Conservation (phyloP, 306 rosid species). For the Quercus berberidifolia region DNA sequence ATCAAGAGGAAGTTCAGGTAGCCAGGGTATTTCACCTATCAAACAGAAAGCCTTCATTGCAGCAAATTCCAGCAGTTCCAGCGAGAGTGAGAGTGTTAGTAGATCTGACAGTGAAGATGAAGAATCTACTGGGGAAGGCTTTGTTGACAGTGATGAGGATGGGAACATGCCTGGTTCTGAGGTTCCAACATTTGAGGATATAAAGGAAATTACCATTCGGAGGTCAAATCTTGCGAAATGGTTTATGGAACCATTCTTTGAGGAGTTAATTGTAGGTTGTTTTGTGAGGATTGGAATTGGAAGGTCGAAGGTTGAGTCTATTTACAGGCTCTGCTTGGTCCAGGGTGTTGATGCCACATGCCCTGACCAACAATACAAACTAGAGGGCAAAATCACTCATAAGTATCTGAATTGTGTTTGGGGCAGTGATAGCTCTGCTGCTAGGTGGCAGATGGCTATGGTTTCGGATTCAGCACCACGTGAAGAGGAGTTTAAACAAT, state of each 20-base stretch:
- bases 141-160: constrained; percentile 81
- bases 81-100: constrained; percentile 84
- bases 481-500: constrained; percentile 85
- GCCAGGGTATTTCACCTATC: constrained; percentile 44
- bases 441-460: constrained; percentile 99
- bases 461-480: constrained; percentile 68
- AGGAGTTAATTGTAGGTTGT: constrained; percentile 92
- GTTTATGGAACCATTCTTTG: constrained; percentile 95
- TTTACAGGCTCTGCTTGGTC: constrained; percentile 86
- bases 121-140: constrained; percentile 60
- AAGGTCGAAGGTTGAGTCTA: constrained; percentile 67
- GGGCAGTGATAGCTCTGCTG: constrained; percentile 90
- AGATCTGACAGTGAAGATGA: constrained; percentile 75
- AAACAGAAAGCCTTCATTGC: constrained; percentile 47
- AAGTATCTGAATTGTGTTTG: constrained; percentile 86
- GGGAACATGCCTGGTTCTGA: constrained; percentile 46
- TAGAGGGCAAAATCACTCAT: constrained; percentile 72
- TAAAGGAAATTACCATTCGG: constrained; percentile 74
- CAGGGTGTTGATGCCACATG: constrained; percentile 84
- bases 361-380: constrained; percentile 65
- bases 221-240: constrained; percentile 88
- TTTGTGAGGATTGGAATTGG: constrained; percentile 97
- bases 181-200: constrained; percentile 65
- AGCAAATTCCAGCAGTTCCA: constrained; percentile 56
- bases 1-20: constrained; percentile 51